Percentiles rank a stretch among this genome's conserved stretches.
phyloP scores from a whole-genome alignment of 495 filamentous ascomycete species.

The Chaetomidium leptoderma region DNA sequence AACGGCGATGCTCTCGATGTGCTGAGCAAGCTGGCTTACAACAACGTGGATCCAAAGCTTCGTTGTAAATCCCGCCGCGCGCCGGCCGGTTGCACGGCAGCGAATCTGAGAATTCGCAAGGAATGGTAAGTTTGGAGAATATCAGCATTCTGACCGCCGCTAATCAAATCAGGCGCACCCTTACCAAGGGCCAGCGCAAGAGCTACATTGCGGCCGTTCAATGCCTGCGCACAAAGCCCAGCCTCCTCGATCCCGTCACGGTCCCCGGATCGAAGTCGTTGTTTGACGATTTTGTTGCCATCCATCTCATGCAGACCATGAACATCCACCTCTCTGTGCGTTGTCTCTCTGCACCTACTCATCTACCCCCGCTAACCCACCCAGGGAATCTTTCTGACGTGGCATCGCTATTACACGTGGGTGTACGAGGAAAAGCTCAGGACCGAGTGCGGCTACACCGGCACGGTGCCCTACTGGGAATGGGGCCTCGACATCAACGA shows the following conservation, averaged over 20 bases:
- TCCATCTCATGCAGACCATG: conserved; percentile 59
- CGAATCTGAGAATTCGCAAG: no score
- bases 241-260: conserved; percentile 33
- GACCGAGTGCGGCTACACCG: conserved; percentile 65
- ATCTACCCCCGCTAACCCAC: background rate
- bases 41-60: no score
- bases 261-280: conserved; percentile 20
- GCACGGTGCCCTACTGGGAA: conserved; percentile 57
- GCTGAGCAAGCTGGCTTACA: no score
- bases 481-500: conserved; percentile 50
- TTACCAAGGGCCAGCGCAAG: conserved; percentile 47
- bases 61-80: no score
- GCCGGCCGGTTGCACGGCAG: no score
- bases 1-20: no score
- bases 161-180: conserved; percentile 48
- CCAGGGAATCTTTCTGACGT: conserved; percentile 60
- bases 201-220: conserved; percentile 60
- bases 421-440: conserved; percentile 62
- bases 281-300: conserved; percentile 65
- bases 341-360: background rate
- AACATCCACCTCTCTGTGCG: conserved; percentile 55
- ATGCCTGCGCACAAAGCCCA: conserved; percentile 56
- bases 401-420: conserved; percentile 66
- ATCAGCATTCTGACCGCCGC: no score
- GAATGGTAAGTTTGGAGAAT: no score